These are phyloP conservation scores for Botrytis medusae DNA, from an alignment of 2,329 filamentous ascomycete genomes.

Conservation along the genomic window DNA sequence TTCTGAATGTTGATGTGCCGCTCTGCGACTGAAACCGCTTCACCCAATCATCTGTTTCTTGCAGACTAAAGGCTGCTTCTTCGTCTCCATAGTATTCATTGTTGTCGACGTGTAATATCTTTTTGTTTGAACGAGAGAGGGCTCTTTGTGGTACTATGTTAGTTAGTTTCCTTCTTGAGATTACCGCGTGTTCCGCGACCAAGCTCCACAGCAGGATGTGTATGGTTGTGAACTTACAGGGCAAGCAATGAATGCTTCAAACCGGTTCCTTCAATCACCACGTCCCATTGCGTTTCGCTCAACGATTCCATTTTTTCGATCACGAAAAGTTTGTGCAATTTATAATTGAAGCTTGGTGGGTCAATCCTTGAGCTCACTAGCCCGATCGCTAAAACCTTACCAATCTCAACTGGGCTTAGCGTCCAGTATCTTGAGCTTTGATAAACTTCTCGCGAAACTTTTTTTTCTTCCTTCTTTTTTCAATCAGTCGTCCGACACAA, in stretches of 20 bases:
- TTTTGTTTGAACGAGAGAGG: conserved; percentile 88
- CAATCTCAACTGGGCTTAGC: conserved; percentile 16
- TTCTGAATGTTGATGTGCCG: conserved; percentile 36
- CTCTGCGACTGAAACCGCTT: conserved; percentile 43
- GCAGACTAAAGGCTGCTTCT: conserved; percentile 81
- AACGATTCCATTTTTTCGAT: conserved; percentile 65
- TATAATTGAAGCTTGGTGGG: conserved; percentile 22
- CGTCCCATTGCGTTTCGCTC: conserved; percentile 74
- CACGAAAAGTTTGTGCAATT: conserved; percentile 23
- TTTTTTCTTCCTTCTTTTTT: conserved; percentile 36
- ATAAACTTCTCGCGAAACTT: conserved; percentile 26
- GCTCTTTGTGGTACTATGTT: conserved; percentile 71
- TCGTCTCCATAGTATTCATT: conserved; percentile 86
- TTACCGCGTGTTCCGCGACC: not conserved
- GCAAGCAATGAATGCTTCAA: conserved; percentile 77
- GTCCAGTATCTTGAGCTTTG: conserved; percentile 25
- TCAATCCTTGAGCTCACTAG: conserved; percentile 11
- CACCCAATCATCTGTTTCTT: conserved; percentile 78
- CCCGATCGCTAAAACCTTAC: conserved; percentile 8
- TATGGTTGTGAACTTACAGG: conserved; percentile 53
- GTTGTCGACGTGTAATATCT: conserved; percentile 83
- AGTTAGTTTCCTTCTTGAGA: conserved; percentile 61
- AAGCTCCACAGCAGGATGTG: conserved; percentile 16
- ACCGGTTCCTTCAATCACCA: conserved; percentile 76
- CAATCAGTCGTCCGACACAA: conserved; percentile 45